Base-by-base conservation (phyloP, 805 yeast genomes). In the Teunomyces panamensis region DNA sequence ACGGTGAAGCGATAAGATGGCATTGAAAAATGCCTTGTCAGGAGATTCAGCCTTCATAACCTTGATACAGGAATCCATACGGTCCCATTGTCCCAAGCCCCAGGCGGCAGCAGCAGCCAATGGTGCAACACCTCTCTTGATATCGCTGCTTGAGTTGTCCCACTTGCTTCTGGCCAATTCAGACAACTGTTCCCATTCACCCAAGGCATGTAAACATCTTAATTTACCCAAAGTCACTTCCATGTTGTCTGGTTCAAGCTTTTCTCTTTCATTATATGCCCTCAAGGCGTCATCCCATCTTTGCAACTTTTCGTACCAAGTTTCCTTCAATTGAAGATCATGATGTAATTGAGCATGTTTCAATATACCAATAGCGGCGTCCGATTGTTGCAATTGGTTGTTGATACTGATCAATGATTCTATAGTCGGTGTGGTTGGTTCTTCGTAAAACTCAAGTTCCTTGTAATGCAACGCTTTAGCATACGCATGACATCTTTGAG, bases 91-190 rank as follows among this genome's bases (percentile, higher is more conserved):
- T 1, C 92, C 92, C 36, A 95, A 73, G 11, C 98, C 97, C 99
- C 99, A 94, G 1, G 98, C 89, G 1, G 99, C 97, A 2, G 98
- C 97, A 0, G 99, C 99, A 0, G 98, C 99, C 46, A 95, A 71
- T 0, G 99, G 98, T 1, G 99, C 99, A 56, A 94, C 90, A 5
- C 85, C 81, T 47, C 96, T 75, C 56, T 84, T 80, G 34, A 83
- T 81, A 13, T 89, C 96, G 27, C 83, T 75, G 1, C 88, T 74
- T 0, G 96, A 79, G 28, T 75, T 72, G 14, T 71, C 74, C 99
- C 99, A 94, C 60, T 88, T 89, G 37, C 83, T 84, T 56, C 83
- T 85, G 0, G 97, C 96, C 47, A 94, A 70, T 50, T 85, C 87
- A 9, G 95, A 84, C 20, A 95, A 73, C 56, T 85, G 87, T 52